A percentile compares a stretch with the other conserved stretches of the same genome.
Conservation (phyloP, 1,284 basidiomycete genomes). For the Ceratobasidium sp. region DNA sequence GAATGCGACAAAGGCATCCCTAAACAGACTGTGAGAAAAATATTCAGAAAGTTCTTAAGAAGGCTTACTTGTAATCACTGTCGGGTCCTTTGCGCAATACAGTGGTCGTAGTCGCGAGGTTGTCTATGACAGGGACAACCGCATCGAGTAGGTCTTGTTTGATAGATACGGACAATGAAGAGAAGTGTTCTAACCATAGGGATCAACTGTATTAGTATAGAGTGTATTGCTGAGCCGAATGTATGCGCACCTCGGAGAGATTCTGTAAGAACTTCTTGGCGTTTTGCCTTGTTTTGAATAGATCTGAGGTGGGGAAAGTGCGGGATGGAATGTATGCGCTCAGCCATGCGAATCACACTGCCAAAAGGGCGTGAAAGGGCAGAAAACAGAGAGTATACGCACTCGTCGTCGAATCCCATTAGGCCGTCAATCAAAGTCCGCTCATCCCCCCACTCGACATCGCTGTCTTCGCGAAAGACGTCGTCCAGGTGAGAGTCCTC, state of each 20-base stretch:
- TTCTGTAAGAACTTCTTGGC: slow-evolving; percentile 33
- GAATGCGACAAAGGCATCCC: slow-evolving; percentile 19
- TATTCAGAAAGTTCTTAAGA: not conserved
- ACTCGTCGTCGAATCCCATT: slow-evolving; percentile 39
- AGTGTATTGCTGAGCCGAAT: not conserved
- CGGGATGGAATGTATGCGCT: slow-evolving; percentile 27
- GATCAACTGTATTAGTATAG: not conserved
- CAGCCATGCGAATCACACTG: slow-evolving; percentile 1
- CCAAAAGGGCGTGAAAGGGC: no score
- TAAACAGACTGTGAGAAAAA: not conserved
- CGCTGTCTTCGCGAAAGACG: slow-evolving; percentile 13
- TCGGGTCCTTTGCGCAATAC: slow-evolving; percentile 23
- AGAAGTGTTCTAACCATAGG: slow-evolving; percentile 16
- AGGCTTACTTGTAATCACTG: slow-evolving; percentile 21
- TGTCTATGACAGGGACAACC: slow-evolving; percentile 32
- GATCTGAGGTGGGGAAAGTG: slow-evolving; percentile 8
- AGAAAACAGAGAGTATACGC: not conserved
- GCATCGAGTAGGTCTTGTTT: slow-evolving; percentile 23
- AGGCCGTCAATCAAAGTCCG: slow-evolving; percentile 38
- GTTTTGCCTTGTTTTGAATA: slow-evolving; percentile 23
- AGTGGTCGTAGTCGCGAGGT: slow-evolving; percentile 13
- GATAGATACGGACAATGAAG: slow-evolving; percentile 31
- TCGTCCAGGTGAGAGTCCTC: slow-evolving; percentile 2
- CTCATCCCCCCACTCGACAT: slow-evolving; percentile 30
- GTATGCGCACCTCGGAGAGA: slow-evolving; percentile 35